Conservation (phyloP, 1,284 basidiomycete genomes). For the Irpex sp. region DNA sequence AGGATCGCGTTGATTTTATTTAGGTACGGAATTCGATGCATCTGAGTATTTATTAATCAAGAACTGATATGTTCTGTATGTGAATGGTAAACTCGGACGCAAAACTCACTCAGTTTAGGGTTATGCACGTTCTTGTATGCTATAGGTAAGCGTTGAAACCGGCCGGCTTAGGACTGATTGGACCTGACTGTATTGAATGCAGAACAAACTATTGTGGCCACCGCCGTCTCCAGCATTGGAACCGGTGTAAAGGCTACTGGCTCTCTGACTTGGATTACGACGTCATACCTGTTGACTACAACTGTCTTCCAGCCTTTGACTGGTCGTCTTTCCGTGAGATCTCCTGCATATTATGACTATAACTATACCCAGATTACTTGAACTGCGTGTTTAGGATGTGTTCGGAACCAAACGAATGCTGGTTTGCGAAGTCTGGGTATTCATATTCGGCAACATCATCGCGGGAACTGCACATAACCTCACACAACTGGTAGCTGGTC, state of each 20-base stretch:
- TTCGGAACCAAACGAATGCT: conserved; percentile 27
- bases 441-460: conserved; percentile 38
- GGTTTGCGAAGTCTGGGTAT: conserved; percentile 30
- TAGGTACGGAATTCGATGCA: conserved; percentile 10
- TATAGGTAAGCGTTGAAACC: conserved; percentile 22
- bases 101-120: conserved; percentile 21
- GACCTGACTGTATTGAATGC: not conserved
- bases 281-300: conserved; percentile 31
- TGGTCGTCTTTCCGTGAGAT: conserved; percentile 27
- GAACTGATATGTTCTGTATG: not conserved
- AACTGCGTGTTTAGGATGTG: conserved; percentile 22
- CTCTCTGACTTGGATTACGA: conserved; percentile 31
- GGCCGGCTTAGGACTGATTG: not conserved
- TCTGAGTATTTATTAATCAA: not conserved
- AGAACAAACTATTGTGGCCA: conserved; percentile 33
- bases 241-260: conserved; percentile 25
- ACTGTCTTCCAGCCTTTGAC: conserved; percentile 30
- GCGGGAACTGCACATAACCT: conserved; percentile 36
- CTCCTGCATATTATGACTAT: not conserved
- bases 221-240: conserved; percentile 29
- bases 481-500: conserved; percentile 34
- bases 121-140: conserved; percentile 29
- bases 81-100: not conserved
- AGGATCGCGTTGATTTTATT: conserved; percentile 17
- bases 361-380: not conserved